Base-by-base conservation (phyloP, 176 grass and related monocot genomes). In the Zoysia pacifica region DNA sequence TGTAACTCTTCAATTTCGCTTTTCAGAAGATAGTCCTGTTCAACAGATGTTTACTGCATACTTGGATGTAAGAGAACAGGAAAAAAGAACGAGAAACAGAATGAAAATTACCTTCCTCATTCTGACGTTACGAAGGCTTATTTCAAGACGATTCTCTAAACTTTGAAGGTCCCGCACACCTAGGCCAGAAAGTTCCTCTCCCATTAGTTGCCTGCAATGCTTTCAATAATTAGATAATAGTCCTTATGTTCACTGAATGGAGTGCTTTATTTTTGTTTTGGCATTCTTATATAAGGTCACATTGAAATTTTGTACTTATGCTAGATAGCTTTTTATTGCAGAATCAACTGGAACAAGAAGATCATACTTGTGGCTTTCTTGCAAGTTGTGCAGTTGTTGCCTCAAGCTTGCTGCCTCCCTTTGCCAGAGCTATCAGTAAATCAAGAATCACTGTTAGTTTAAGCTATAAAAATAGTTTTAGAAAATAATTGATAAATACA, bases 371-470 rank as follows among this genome's bases (percentile, higher is more conserved):
- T 90, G 87, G 80, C 81, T 89, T 91, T 89, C 86, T 89, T 86
- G 86, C 84, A 91, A 89, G 75, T 84, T 86, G 67, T 83, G 88
- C 85, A 94, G 91, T 88, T 88, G 85, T 84, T 94, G 91, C 85
- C 88, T 94, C 91, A 91, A 90, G 85, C 82, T 86, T 86, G 83
- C 88, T 83, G 82, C 85, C 78, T 94, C 88, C 79, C 69, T 91
- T 84, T 94, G 70, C 88, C 88, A 91, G 70, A 93, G 45, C 91
- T 93, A 70, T 72, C 36, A 68, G 60, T 19, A 79, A 87, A 84
- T 80, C 6, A 85, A 14, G 67, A 76, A 81, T 7, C 66, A 58
- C 6, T 19, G 49, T 86, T 42, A 83, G 68, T 74, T 73, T 82
- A 28, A 50, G 18, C 46, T 62, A 19, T 12, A 45, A 72, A 65